Evolutionary conservation across 148 eudicot species (phyloP).

Genomic region (Rhododendron williamsianum): DNA sequence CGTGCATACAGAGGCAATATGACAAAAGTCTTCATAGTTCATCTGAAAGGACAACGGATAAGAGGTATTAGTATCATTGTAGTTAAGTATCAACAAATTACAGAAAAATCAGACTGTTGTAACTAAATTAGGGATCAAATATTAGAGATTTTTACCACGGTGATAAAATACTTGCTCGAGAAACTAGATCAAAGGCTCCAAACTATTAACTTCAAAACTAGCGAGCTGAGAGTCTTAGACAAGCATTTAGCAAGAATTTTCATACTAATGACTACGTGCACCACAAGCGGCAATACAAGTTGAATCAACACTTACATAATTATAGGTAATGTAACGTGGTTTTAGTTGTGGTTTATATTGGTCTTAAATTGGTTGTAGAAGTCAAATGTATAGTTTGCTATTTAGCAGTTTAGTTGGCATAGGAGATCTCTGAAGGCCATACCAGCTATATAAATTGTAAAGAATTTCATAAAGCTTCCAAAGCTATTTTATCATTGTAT

Average conservation of each 20-base stretch:
- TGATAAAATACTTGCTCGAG: neutral
- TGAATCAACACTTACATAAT: neutral
- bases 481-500: neutral
- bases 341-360: neutral
- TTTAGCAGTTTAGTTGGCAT: neutral
- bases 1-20: slow-evolving; percentile 96
- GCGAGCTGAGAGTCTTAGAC: neutral
- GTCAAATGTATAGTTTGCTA: neutral
- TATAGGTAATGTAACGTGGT: neutral
- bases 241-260: neutral
- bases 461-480: neutral
- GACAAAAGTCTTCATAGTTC: slow-evolving; percentile 99
- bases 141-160: neutral
- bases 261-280: neutral
- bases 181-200: neutral
- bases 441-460: neutral
- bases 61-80: slow-evolving; percentile 8
- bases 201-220: neutral
- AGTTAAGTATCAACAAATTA: neutral
- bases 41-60: slow-evolving; percentile 43
- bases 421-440: neutral
- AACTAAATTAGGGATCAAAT: neutral
- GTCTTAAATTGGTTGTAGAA: neutral
- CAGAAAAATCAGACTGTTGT: neutral
- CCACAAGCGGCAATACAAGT: neutral